Base-by-base conservation (phyloP, 2,329 filamentous ascomycete species). In the Epicoccum sorghinum region DNA sequence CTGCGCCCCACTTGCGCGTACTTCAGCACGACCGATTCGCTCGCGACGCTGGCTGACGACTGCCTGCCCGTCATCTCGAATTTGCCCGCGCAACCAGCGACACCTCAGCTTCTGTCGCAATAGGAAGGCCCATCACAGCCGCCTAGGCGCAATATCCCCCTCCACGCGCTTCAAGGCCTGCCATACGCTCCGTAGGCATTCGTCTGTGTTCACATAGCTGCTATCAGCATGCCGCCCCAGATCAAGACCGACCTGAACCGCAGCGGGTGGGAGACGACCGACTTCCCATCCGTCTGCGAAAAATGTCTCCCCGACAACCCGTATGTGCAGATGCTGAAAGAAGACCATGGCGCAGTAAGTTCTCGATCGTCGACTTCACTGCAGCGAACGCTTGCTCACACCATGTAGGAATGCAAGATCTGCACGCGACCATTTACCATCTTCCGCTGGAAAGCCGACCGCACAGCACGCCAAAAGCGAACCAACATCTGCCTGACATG, bases 251-350 rank as follows among this genome's bases (percentile, higher is more conserved):
- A 97, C 73, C 83, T 97, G 41, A 97, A 98, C 78, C 86, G 95
- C 48, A 95, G 92, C 14, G 95, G 95, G 55, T 97, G 93, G 92
- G 95, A 99, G 78, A 89, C 91, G 29, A 95, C 91, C 43, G 91
- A 95, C 75, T 92, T 95, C 69, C 91, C 91, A 7, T 93, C 89
- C 3, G 89, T 95, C 30, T 95, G 86, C 80, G 95, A 99, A 77
- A 92, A 88, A 71, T 99, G 95, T 74, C 84, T 99, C 2, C 93
- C 93, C 13, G 93, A 96, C 58, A 98, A 98, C 68, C 93, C 93
- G 2, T 99, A 96, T 70, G 95, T 99, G 38, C 95, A 98, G 77
- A 98, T 99, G 93, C 83, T 99, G 57, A 99, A 99, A 78, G 92
- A 98, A 72, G 93, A 99, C 75, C 88, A 96, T 69, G 95, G 92